These are phyloP conservation scores for Aspergillus sp. DNA, from an alignment of 2,329 filamentous ascomycete species.

Conservation along the genomic window DNA sequence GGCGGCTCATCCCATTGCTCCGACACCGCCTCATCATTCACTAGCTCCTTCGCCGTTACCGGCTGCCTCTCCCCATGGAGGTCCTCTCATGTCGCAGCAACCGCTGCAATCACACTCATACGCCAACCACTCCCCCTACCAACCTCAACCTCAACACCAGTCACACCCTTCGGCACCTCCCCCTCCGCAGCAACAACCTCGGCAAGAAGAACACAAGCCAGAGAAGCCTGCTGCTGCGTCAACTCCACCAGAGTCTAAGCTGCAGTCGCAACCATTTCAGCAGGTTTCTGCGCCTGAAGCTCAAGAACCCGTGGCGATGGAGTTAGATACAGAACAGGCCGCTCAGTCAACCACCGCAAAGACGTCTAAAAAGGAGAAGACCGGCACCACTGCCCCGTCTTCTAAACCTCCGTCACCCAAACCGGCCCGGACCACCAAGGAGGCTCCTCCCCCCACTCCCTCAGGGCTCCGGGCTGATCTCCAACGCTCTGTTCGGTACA, in stretches of 20 bases:
- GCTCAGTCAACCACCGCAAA: constrained; percentile 16
- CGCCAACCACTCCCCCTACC: constrained; percentile 19
- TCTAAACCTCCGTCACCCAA: constrained; percentile 55
- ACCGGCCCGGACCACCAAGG: constrained; percentile 48
- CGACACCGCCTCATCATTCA: constrained; percentile 17
- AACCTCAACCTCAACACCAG: constrained; percentile 16
- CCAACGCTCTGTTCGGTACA: constrained; percentile 56
- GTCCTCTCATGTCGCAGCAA: constrained; percentile 11
- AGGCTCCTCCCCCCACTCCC: constrained; percentile 53
- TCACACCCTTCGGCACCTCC: constrained; percentile 3
- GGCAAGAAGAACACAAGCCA: not conserved
- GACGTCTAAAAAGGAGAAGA: constrained; percentile 37
- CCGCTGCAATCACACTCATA: constrained; percentile 15
- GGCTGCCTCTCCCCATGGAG: constrained; percentile 15
- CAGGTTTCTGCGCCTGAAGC: constrained; percentile 10
- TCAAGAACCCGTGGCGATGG: constrained; percentile 25
- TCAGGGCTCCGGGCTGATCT: constrained; percentile 60
- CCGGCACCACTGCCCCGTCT: constrained; percentile 43
- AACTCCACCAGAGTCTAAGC: constrained; percentile 6
- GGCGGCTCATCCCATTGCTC: constrained; percentile 17
- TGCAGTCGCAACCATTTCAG: constrained; percentile 6
- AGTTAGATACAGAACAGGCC: constrained; percentile 28
- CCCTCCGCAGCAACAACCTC: constrained; percentile 8
- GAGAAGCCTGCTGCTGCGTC: constrained; percentile 4
- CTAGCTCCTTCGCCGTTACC: constrained; percentile 19